phyloP scores from a whole-genome alignment of 2,329 filamentous ascomycete species.

The Incumbomyces delicatus region DNA sequence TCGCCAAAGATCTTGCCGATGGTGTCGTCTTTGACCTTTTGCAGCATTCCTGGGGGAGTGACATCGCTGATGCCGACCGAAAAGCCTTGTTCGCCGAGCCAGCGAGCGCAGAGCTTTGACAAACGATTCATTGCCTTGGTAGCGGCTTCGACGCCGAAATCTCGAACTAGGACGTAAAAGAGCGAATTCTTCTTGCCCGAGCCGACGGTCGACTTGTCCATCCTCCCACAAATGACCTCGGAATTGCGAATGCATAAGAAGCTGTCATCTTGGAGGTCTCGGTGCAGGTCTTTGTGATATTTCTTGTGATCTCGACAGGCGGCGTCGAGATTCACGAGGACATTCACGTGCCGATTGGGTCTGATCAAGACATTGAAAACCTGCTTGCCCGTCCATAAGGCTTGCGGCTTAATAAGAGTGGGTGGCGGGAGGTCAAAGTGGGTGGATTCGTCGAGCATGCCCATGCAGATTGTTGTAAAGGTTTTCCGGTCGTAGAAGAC shows the following conservation, averaged over 20 bases:
- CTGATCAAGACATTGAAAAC: constrained; percentile 87
- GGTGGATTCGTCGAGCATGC: constrained; percentile 77
- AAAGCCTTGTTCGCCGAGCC: constrained; percentile 83
- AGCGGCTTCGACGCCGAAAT: constrained; percentile 83
- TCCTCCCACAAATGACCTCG: constrained; percentile 90
- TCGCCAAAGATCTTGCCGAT: constrained; percentile 66
- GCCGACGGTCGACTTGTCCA: constrained; percentile 98
- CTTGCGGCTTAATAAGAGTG: constrained; percentile 72
- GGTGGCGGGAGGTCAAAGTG: constrained; percentile 79
- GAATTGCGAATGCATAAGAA: constrained; percentile 93
- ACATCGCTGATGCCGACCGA: constrained; percentile 95
- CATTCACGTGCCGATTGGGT: constrained; percentile 72
- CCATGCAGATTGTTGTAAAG: constrained; percentile 82
- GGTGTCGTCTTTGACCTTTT: constrained; percentile 62
- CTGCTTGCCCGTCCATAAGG: constrained; percentile 94
- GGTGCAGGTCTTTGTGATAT: constrained; percentile 60
- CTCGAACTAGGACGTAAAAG: constrained; percentile 91
- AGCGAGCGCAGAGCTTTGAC: constrained; percentile 79
- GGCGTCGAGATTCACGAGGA: constrained; percentile 85
- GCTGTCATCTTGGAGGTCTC: constrained; percentile 56
- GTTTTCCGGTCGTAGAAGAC: constrained; percentile 80
- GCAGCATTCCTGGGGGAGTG: constrained; percentile 65
- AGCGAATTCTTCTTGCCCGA: constrained; percentile 95
- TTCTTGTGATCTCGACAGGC: constrained; percentile 68
- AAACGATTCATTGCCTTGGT: constrained; percentile 89